A percentile compares a stretch with the other conserved stretches of the same genome.
These are phyloP conservation scores for Allium cepa DNA, from an alignment of 106 monocot genomes.

Conservation along the genomic window DNA sequence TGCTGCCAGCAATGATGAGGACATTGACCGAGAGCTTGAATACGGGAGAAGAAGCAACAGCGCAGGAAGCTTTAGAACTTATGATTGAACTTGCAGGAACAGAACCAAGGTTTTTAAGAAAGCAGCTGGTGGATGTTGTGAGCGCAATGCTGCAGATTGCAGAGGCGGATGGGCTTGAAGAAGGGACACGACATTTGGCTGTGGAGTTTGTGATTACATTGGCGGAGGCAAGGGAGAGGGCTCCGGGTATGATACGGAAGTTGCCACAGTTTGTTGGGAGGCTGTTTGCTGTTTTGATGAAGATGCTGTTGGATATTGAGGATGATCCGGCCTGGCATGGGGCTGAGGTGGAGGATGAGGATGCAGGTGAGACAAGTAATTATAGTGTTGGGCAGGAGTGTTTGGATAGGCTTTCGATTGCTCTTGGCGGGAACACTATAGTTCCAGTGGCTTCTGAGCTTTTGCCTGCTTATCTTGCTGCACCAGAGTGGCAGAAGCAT, in stretches of 20 bases:
- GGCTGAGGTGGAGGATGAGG: constrained; percentile 78
- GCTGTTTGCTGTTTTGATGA: constrained; percentile 81
- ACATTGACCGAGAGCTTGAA: constrained; percentile 77
- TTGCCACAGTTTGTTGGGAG: constrained; percentile 78
- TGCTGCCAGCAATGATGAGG: constrained; percentile 84
- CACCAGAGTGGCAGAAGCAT: constrained; percentile 95
- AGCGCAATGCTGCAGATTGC: constrained; percentile 82
- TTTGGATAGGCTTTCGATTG: constrained; percentile 72
- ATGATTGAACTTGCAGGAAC: constrained; percentile 84
- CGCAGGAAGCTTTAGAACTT: constrained; percentile 80
- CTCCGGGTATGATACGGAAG: constrained; percentile 86
- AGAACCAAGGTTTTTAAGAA: constrained; percentile 64
- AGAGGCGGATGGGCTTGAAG: constrained; percentile 69
- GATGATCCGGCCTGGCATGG: constrained; percentile 87
- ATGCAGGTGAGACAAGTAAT: constrained; percentile 87
- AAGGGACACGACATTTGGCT: constrained; percentile 84
- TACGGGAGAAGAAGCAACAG: constrained; percentile 72
- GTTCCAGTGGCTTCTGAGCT: constrained; percentile 84
- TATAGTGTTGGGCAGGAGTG: constrained; percentile 90
- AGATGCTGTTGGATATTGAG: constrained; percentile 81
- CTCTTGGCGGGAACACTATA: constrained; percentile 87
- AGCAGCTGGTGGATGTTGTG: constrained; percentile 69
- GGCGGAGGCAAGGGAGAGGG: constrained; percentile 86
- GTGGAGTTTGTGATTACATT: constrained; percentile 95
- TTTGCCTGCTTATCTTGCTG: constrained; percentile 56